Percentiles rank a stretch among this genome's conserved stretches.
phyloP scores from a whole-genome alignment of 148 eudicot genomes.

The Chenopodium album region DNA sequence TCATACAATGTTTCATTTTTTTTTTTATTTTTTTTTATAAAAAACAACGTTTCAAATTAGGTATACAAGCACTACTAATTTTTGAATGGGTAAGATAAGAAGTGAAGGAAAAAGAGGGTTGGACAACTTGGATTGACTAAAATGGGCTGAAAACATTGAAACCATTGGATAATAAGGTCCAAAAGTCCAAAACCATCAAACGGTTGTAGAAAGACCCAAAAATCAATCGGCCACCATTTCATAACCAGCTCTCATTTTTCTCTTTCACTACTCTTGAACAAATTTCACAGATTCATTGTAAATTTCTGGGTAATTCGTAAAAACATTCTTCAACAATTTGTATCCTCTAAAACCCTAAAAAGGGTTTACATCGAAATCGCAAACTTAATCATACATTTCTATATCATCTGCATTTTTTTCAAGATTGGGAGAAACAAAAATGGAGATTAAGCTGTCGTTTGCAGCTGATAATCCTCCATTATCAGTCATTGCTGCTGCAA shows the following conservation, averaged over 20 bases:
- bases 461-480: conserved; percentile 69
- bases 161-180: background rate
- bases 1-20: too few species aligned
- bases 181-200: background rate
- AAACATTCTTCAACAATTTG: background rate
- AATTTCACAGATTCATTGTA: background rate
- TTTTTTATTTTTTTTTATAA: too few species aligned
- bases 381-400: too few species aligned
- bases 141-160: background rate
- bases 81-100: too few species aligned
- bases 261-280: background rate
- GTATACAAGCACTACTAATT: too few species aligned
- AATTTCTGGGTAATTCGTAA: background rate
- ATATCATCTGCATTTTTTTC: too few species aligned
- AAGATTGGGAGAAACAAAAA: background rate
- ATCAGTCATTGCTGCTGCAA: conserved; percentile 55
- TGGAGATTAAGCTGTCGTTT: conserved; percentile 35
- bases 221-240: background rate
- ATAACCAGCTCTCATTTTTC: background rate
- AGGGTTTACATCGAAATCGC: background rate
- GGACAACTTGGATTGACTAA: background rate
- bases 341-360: background rate
- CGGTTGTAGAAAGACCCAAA: background rate
- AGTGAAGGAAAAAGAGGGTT: background rate
- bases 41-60: too few species aligned